Conservation (phyloP, 2,329 filamentous ascomycete genomes). For the Pseudocercospora cruenta region DNA sequence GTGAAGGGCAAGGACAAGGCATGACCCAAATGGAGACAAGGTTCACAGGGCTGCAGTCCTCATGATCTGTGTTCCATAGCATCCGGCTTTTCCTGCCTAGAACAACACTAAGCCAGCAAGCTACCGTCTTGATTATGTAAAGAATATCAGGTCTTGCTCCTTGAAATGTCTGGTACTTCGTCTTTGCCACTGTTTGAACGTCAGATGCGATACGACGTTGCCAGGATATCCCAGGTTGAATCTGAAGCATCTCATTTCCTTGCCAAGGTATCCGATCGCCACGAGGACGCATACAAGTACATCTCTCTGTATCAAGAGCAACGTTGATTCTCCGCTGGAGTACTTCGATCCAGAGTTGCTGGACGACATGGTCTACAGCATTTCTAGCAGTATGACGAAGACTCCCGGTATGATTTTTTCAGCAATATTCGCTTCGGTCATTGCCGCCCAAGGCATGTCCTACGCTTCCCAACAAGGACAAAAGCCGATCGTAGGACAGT, state of each 20-base stretch:
- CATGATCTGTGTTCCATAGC: not conserved
- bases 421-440: not conserved
- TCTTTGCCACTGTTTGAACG: not conserved
- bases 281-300: not conserved
- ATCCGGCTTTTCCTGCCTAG: not conserved
- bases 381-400: not conserved
- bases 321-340: not conserved
- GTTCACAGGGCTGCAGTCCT: not conserved
- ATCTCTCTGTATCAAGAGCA: not conserved
- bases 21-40: not conserved
- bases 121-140: not conserved
- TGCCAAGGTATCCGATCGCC: not conserved
- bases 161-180: not conserved
- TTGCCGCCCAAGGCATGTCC: not conserved
- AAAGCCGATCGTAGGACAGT: not conserved
- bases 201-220: not conserved
- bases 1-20: not conserved
- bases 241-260: not conserved
- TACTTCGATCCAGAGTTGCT: not conserved
- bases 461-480: not conserved
- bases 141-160: not conserved
- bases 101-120: not conserved
- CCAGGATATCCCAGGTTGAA: not conserved
- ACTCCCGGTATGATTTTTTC: not conserved
- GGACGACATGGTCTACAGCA: not conserved